Conservation (phyloP, 2,329 filamentous ascomycete species). For the Fusarium mexicanum region DNA sequence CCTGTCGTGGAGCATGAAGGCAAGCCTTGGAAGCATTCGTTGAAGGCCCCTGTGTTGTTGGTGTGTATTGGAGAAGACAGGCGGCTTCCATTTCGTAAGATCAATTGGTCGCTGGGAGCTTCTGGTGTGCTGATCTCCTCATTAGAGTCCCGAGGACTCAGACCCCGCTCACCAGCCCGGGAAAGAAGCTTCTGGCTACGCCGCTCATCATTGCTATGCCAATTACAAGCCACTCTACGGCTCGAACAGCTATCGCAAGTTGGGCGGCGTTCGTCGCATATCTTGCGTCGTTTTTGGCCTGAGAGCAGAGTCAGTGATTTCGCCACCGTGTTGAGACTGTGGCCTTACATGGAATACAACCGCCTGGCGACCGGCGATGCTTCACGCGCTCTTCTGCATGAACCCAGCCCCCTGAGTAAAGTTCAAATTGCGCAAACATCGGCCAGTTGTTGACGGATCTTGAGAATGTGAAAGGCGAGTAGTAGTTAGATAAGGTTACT, state of each 20-base stretch:
- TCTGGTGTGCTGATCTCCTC: no score
- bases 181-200: fast-evolving
- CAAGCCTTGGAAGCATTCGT: background rate
- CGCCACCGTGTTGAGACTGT: background rate
- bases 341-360: background rate
- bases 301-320: background rate
- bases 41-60: background rate
- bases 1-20: background rate
- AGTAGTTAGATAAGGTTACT: background rate
- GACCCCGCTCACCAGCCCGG: background rate
- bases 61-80: background rate
- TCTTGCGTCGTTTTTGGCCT: background rate
- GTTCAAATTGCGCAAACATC: background rate
- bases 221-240: background rate
- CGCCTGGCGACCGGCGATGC: background rate
- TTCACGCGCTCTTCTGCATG: background rate
- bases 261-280: background rate
- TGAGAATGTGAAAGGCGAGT: background rate
- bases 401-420: background rate
- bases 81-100: background rate
- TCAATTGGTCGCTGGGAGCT: no score
- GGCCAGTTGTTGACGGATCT: background rate
- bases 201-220: background rate
- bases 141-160: no score
- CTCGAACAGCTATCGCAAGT: background rate